Percentiles rank a stretch among this genome's conserved stretches.
Conservation (phyloP, 2,329 filamentous ascomycete species). For the Xylaria sp. region DNA sequence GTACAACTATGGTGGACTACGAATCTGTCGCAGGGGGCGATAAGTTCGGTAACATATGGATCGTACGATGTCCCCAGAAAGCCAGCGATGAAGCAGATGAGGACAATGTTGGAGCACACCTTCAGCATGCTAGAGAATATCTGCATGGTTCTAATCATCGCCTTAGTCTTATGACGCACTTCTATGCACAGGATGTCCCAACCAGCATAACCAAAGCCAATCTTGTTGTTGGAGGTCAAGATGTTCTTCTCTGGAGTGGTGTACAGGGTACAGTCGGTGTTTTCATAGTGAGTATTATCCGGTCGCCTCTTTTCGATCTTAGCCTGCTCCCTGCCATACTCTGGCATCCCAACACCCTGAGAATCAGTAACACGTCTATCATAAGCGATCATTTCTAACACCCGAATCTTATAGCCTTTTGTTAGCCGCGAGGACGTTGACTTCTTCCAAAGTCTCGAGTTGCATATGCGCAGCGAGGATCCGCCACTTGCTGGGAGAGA, state of each 20-base stretch:
- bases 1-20: conserved; percentile 95
- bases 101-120: conserved; percentile 86
- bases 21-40: conserved; percentile 94
- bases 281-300: conserved; percentile 63
- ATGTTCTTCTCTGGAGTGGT: conserved; percentile 92
- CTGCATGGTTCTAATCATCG: conserved; percentile 89
- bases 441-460: conserved; percentile 95
- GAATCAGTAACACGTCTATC: neutral
- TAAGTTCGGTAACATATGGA: conserved; percentile 97
- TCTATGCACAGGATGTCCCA: conserved; percentile 90
- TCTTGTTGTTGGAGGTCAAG: conserved; percentile 89
- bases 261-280: conserved; percentile 95
- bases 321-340: neutral
- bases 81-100: conserved; percentile 91
- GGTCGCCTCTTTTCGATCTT: neutral
- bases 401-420: conserved; percentile 68
- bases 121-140: conserved; percentile 90
- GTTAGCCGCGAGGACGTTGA: conserved; percentile 91
- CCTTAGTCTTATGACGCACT: conserved; percentile 85
- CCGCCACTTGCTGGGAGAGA: conserved; percentile 90
- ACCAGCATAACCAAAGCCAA: conserved; percentile 90
- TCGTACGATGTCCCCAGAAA: conserved; percentile 87
- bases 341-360: neutral
- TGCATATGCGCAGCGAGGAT: conserved; percentile 86
- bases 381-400: neutral